These are phyloP conservation scores for Xylaria sp. DNA, from an alignment of 2,329 filamentous ascomycete genomes.

Conservation along the genomic window DNA sequence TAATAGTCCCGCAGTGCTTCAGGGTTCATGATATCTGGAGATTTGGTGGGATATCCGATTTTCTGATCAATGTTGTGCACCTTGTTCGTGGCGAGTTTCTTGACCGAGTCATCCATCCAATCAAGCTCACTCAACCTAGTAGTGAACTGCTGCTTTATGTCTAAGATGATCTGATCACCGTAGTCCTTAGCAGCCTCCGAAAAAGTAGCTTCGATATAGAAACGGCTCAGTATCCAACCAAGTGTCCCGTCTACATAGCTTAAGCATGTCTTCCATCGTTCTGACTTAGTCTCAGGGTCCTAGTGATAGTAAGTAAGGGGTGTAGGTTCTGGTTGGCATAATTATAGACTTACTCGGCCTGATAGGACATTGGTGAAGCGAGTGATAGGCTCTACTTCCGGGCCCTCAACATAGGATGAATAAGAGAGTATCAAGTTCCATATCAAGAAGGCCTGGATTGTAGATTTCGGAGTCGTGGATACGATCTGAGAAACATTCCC, in stretches of 20 bases:
- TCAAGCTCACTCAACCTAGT: slow-evolving; percentile 57
- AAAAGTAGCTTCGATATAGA: slow-evolving; percentile 77
- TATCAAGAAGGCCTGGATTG: slow-evolving; percentile 70
- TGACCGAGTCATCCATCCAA: slow-evolving; percentile 71
- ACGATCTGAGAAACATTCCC: slow-evolving; percentile 68
- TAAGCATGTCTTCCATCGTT: slow-evolving; percentile 75
- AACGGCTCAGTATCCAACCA: slow-evolving; percentile 76
- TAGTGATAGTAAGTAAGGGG: slow-evolving; percentile 40
- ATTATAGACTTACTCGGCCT: slow-evolving; percentile 58
- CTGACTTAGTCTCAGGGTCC: slow-evolving; percentile 70
- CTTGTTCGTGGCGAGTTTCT: slow-evolving; percentile 68
- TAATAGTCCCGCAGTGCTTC: slow-evolving; percentile 66
- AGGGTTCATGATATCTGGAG: slow-evolving; percentile 69
- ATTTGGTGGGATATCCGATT: slow-evolving; percentile 72
- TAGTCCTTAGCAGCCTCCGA: slow-evolving; percentile 73
- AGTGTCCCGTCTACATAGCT: slow-evolving; percentile 66
- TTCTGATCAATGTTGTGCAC: slow-evolving; percentile 73
- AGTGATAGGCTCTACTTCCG: slow-evolving; percentile 68
- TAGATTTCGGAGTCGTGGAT: slow-evolving; percentile 62
- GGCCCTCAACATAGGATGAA: slow-evolving; percentile 65
- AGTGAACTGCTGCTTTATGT: slow-evolving; percentile 75
- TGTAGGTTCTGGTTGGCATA: neutral
- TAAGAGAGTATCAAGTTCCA: slow-evolving; percentile 72
- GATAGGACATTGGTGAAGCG: slow-evolving; percentile 70
- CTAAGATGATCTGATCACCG: slow-evolving; percentile 75